Conservation (phyloP, 2,329 filamentous ascomycete species). For the Atkinsonella texensis region DNA sequence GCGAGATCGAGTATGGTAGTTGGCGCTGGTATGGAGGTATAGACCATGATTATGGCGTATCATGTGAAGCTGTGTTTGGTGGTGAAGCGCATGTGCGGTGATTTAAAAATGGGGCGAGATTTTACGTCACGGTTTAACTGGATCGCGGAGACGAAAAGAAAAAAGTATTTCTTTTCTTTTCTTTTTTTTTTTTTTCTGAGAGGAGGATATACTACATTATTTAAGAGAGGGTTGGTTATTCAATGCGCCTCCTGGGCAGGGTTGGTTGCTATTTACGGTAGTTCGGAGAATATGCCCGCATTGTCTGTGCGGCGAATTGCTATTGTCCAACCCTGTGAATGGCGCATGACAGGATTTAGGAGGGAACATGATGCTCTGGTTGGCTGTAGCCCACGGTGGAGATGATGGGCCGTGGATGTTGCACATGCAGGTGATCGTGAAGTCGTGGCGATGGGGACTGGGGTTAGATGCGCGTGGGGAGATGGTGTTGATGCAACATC, state of each 20-base stretch:
- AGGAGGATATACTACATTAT: too few relatives aligned
- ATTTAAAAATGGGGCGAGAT: neutral
- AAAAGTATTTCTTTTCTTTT: too few relatives aligned
- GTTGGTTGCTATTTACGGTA: neutral
- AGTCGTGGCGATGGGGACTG: neutral
- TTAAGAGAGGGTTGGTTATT: too few relatives aligned
- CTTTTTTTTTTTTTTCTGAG: too few relatives aligned
- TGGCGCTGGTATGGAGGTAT: neutral
- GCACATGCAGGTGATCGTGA: neutral
- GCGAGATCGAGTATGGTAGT: neutral
- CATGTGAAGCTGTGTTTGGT: too few relatives aligned
- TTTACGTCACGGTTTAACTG: neutral
- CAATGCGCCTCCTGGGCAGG: neutral
- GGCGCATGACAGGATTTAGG: neutral
- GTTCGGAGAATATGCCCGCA: neutral
- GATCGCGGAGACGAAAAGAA: too few relatives aligned
- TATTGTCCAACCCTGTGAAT: conserved; percentile 1
- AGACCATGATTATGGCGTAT: neutral
- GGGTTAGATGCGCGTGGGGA: neutral
- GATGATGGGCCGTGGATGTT: neutral
- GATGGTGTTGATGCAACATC: neutral
- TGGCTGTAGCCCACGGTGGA: neutral
- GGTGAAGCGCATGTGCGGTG: neutral
- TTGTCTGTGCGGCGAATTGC: conserved; percentile 1
- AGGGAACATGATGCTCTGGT: neutral